Percentiles rank a stretch among this genome's conserved stretches.
phyloP scores from a whole-genome alignment of 768 basidiomycete species.

The Rhodotorula paludigena region DNA sequence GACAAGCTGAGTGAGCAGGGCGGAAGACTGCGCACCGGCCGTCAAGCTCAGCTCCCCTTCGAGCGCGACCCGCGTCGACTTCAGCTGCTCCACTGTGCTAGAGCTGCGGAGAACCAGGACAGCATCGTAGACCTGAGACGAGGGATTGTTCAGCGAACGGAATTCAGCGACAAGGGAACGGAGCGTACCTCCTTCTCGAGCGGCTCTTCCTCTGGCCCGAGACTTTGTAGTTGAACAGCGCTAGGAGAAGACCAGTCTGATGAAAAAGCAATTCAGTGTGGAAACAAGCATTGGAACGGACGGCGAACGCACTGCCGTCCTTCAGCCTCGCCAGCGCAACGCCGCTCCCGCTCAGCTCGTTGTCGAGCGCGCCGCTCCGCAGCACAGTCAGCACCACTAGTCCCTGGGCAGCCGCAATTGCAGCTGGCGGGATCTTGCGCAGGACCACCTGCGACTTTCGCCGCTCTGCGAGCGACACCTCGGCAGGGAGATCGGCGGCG shows the following conservation, averaged over 20 bases:
- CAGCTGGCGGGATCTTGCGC: conserved; percentile 30
- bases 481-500: conserved; percentile 22
- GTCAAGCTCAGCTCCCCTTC: conserved; percentile 16
- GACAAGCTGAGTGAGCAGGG: background rate
- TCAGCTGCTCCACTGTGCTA: conserved; percentile 20
- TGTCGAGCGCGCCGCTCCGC: conserved; percentile 1
- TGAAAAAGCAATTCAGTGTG: background rate
- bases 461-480: conserved; percentile 10
- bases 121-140: conserved; percentile 33
- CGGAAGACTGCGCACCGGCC: conserved; percentile 1
- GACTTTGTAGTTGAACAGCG: conserved; percentile 15
- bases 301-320: conserved; percentile 24
- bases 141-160: background rate
- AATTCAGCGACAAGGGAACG: too few relatives aligned
- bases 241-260: conserved; percentile 26
- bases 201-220: conserved; percentile 5
- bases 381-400: conserved; percentile 23
- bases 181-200: conserved; percentile 13
- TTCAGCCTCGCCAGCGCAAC: conserved; percentile 22
- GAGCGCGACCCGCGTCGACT: background rate
- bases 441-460: conserved; percentile 33
- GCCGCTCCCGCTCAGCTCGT: conserved; percentile 9
- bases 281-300: background rate
- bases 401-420: conserved; percentile 5
- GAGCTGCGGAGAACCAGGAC: conserved; percentile 35